Base-by-base conservation (phyloP, 1,284 basidiomycete species). In the Irpex sp. region DNA sequence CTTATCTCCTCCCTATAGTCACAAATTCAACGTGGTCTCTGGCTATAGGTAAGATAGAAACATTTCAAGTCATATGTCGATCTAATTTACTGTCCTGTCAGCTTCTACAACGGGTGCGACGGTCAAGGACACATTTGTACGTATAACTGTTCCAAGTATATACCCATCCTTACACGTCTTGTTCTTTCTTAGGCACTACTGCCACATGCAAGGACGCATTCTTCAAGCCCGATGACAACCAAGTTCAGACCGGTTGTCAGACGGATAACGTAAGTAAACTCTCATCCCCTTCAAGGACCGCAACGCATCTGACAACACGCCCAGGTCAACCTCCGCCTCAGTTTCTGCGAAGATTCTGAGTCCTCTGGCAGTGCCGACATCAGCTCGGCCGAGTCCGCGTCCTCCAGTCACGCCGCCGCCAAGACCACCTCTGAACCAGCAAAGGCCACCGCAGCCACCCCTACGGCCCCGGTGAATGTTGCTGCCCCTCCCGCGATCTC, bases 241-340 rank as follows among this genome's bases (percentile, higher is more conserved):
- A 70, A 43, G 81, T 77, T 26, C 81, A 82, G 65, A 75, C 76
- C 11, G 71, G 68, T 26, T 83, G 76, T 68, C 66, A 76, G 67
- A 51, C n/a, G n/a, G 63, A 71, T 61, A 66, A 75, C 62, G 74
- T 74, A 54, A 6, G 69, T 43, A 47, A 33, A 36, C 26, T 17
- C 7, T 7, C 33, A 17, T n/a, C 19, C 19, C 31, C 33, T n/a
- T 11, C 11, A 0, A 53, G 3, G 9, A 35, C 9, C 26, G 5
- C 11, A 43, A 35, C 53, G 57, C 21, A 62, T 35, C 5, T 58
- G 19, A 51, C 43, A 37, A 26, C 13, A 21, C 15, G 39, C 31
- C 46, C 43, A 74, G 72, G 71, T 74, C 47, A 68, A 72, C 67
- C 67, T 77, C 31, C 66, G 72, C 53, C 74, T 77, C 63, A 73